phyloP scores from a whole-genome alignment of 306 rosid genomes.

The Corylus americana region DNA sequence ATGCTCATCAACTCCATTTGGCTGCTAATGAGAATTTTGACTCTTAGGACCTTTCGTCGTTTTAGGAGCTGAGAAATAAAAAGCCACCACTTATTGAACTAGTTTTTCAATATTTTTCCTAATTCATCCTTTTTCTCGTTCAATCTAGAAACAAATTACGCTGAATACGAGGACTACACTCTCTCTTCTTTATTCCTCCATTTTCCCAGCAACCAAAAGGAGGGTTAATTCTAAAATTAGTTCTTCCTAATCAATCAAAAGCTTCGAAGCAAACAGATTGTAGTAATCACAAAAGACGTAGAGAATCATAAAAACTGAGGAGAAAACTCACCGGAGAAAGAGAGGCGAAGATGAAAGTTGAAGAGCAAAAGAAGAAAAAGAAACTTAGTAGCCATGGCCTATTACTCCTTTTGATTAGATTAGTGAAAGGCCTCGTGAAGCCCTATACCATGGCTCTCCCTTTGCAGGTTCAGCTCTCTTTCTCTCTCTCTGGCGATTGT shows the following conservation, averaged over 20 bases:
- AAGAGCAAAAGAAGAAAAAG: constrained; percentile 35
- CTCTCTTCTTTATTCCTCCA: not conserved
- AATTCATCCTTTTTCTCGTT: too few relatives aligned
- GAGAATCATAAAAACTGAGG: not conserved
- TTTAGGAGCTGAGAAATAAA: too few relatives aligned
- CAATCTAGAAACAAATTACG: too few relatives aligned
- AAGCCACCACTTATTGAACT: too few relatives aligned
- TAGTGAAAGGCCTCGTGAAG: not conserved
- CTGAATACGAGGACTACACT: too few relatives aligned
- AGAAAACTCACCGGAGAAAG: constrained; percentile 52
- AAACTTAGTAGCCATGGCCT: constrained; percentile 50
- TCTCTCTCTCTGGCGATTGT: not conserved
- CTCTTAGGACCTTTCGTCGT: too few relatives aligned
- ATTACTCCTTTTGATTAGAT: not conserved
- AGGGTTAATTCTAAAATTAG: not conserved
- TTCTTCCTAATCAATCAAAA: not conserved
- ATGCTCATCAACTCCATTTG: too few relatives aligned
- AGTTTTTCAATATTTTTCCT: too few relatives aligned
- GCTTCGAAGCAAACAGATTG: not conserved
- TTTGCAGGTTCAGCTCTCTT: not conserved
- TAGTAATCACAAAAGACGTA: not conserved
- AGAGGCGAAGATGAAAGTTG: constrained; percentile 36
- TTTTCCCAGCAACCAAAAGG: constrained; percentile 18
- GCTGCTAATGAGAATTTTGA: too few relatives aligned
- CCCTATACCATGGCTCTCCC: not conserved